These are phyloP conservation scores for Leccinum obscurum DNA, from an alignment of 768 basidiomycete genomes.

Conservation along the genomic window DNA sequence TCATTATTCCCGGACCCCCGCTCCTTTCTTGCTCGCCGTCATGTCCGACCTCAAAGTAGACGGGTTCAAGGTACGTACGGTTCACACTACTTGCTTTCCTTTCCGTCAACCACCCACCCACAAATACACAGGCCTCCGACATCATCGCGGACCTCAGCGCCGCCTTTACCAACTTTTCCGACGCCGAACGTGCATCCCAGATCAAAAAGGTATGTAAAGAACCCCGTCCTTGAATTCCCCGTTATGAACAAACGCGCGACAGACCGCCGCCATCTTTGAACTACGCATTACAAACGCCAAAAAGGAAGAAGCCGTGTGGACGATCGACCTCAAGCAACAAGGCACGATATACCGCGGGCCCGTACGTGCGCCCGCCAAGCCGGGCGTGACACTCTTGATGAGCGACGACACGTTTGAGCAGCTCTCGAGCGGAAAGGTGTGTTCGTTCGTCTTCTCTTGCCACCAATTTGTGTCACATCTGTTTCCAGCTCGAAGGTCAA, in stretches of 20 bases:
- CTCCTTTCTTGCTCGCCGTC: background rate
- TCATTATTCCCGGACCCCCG: background rate
- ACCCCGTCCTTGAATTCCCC: too few species aligned
- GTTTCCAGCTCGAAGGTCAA: constrained; percentile 74
- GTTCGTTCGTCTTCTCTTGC: constrained; percentile 8
- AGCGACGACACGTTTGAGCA: constrained; percentile 73
- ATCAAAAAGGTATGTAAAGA: constrained; percentile 63
- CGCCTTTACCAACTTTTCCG: constrained; percentile 53
- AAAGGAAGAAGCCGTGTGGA: constrained; percentile 78
- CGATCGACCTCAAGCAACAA: constrained; percentile 89
- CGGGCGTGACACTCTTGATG: constrained; percentile 81
- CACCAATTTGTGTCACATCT: background rate
- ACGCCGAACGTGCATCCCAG: constrained; percentile 62
- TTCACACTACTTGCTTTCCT: background rate
- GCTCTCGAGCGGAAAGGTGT: constrained; percentile 72
- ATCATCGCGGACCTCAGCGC: constrained; percentile 54
- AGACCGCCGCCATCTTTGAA: constrained; percentile 91
- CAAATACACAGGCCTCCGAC: constrained; percentile 58
- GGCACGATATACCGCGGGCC: constrained; percentile 75
- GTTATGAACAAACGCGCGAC: background rate
- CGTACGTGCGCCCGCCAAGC: constrained; percentile 48
- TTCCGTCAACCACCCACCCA: background rate
- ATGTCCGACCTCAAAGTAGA: constrained; percentile 75
- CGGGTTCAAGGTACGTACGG: constrained; percentile 62
- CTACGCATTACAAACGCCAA: constrained; percentile 73